A percentile compares a stretch with the other conserved stretches of the same genome.
phyloP scores from a whole-genome alignment of 1,284 basidiomycete species.

The Ganoderma lucidum region DNA sequence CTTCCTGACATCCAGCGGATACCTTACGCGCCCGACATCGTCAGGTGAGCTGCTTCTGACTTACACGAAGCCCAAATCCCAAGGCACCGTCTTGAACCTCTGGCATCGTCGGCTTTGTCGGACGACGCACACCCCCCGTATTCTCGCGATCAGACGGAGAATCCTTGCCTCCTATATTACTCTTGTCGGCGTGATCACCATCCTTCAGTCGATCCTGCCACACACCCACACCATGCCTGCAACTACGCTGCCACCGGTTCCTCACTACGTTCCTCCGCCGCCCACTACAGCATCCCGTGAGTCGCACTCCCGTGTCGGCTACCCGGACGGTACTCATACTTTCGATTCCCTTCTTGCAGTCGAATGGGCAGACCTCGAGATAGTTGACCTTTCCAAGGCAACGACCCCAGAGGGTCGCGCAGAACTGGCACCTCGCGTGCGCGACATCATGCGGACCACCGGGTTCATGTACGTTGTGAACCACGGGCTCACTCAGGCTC shows the following conservation, averaged over 20 bases:
- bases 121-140: background rate
- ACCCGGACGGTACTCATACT: too few relatives aligned
- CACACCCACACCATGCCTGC: slow-evolving; percentile 1
- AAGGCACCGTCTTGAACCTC: background rate
- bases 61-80: background rate
- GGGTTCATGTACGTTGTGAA: slow-evolving; percentile 74
- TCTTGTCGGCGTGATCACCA: too few relatives aligned
- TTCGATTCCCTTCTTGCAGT: slow-evolving; percentile 45
- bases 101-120: background rate
- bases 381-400: slow-evolving; percentile 68
- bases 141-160: too few relatives aligned
- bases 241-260: slow-evolving; percentile 24
- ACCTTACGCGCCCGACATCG: background rate
- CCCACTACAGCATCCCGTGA: slow-evolving; percentile 42
- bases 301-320: background rate
- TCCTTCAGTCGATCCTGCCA: too few relatives aligned
- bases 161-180: too few relatives aligned
- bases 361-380: slow-evolving; percentile 73
- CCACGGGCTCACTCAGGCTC: slow-evolving; percentile 57
- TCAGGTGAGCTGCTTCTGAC: background rate
- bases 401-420: slow-evolving; percentile 54
- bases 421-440: slow-evolving; percentile 56
- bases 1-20: background rate
- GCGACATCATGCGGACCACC: slow-evolving; percentile 63
- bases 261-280: slow-evolving; percentile 47